phyloP scores from a whole-genome alignment of 2,329 filamentous ascomycete genomes.

The Pseudocercospora ulei region DNA sequence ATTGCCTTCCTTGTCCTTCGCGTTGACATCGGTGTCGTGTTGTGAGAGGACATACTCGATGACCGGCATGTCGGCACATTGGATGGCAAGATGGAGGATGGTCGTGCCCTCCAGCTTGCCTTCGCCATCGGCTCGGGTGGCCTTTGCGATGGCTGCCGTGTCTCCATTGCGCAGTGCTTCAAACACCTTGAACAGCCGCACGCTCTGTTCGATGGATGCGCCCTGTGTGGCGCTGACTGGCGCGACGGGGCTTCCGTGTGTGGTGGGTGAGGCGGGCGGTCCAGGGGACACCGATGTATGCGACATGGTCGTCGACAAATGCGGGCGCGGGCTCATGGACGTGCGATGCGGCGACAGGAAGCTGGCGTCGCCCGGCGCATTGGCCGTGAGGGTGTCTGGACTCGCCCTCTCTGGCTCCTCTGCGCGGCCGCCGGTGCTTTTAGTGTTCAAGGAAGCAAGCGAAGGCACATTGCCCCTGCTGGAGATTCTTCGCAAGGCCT shows the following conservation, averaged over 20 bases:
- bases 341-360: conserved; percentile 20
- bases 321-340: conserved; percentile 28
- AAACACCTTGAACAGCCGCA: conserved; percentile 87
- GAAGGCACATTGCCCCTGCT: conserved; percentile 39
- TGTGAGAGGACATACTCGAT: conserved; percentile 86
- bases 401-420: conserved; percentile 15
- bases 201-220: conserved; percentile 71
- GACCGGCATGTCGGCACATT: conserved; percentile 85
- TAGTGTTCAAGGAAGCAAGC: conserved; percentile 18
- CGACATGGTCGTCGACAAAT: conserved; percentile 35
- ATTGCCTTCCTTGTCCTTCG: conserved; percentile 82
- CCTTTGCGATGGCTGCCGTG: conserved; percentile 77
- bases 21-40: conserved; percentile 61
- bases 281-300: conserved; percentile 18
- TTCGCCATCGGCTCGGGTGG: conserved; percentile 50
- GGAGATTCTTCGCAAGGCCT: conserved; percentile 46
- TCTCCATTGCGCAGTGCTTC: conserved; percentile 86
- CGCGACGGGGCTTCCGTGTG: conserved; percentile 19
- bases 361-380: conserved; percentile 18
- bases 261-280: conserved; percentile 20
- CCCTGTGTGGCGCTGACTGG: conserved; percentile 31
- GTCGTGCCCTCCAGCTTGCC: conserved; percentile 65
- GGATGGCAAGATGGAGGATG: conserved; percentile 83
- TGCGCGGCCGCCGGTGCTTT: conserved; percentile 5
- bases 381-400: conserved; percentile 9